Conservation (phyloP, 305 asterid genomes). For the Fraxinus floribunda region DNA sequence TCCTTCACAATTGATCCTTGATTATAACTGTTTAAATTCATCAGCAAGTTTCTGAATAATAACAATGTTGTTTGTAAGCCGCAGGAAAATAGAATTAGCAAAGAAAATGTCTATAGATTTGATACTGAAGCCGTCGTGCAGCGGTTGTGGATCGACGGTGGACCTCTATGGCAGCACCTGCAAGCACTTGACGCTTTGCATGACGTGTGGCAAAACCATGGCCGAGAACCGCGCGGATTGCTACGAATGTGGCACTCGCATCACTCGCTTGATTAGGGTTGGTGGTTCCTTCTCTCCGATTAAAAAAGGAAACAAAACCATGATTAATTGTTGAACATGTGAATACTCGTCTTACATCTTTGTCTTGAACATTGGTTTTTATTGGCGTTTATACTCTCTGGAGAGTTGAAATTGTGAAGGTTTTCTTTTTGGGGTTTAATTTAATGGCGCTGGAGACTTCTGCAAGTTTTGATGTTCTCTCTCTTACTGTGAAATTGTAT, state of each 20-base stretch:
- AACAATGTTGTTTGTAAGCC: background rate
- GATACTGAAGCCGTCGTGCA: conserved; percentile 79
- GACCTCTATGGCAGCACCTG: conserved; percentile 88
- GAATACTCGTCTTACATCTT: background rate
- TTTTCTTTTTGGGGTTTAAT: background rate
- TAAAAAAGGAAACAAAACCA: background rate
- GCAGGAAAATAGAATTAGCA: conserved; percentile 22
- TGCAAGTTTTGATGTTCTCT: background rate
- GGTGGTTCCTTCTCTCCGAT: conserved; percentile 5
- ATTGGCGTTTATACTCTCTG: background rate
- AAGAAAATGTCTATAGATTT: conserved; percentile 61
- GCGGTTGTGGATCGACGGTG: conserved; percentile 77
- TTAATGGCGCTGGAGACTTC: background rate
- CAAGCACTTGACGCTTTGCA: conserved; percentile 89
- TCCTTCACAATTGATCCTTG: background rate
- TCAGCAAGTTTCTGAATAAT: background rate
- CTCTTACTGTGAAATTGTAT: background rate
- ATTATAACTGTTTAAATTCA: background rate
- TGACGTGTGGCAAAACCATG: conserved; percentile 78
- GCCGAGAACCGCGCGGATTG: conserved; percentile 65
- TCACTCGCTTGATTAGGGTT: conserved; percentile 84
- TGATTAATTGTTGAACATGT: background rate
- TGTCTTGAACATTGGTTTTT: background rate
- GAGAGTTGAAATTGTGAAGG: background rate
- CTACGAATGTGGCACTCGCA: conserved; percentile 73